Evolutionary conservation across 768 basidiomycete genomes (phyloP).

Genomic region (Daedalea quercina): DNA sequence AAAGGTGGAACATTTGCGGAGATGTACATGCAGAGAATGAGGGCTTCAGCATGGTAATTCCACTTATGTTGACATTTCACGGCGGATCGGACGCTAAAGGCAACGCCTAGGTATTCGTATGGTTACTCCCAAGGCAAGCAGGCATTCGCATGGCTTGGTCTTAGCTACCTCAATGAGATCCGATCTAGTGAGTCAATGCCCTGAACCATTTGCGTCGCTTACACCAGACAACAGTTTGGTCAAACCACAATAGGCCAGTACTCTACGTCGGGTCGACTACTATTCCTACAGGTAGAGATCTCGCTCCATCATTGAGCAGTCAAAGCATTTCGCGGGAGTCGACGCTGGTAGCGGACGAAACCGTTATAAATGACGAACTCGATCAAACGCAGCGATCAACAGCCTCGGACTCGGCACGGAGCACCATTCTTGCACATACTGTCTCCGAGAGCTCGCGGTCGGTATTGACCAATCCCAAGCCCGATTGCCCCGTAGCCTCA

Average conservation of each 20-base stretch:
- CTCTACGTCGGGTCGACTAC: constrained; percentile 8
- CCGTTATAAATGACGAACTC: too few species aligned
- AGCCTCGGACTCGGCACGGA: too few species aligned
- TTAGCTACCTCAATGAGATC: constrained; percentile 14
- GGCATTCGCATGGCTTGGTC: constrained; percentile 14
- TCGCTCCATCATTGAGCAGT: not conserved
- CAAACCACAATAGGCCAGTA: constrained; percentile 8
- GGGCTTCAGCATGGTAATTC: constrained; percentile 14
- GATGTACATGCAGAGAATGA: constrained; percentile 5
- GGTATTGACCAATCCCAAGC: not conserved
- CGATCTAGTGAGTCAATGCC: constrained; percentile 9
- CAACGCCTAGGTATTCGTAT: constrained; percentile 9
- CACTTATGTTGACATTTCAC: not conserved
- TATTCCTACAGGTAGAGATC: not conserved
- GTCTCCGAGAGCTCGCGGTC: not conserved
- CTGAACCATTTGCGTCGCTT: not conserved
- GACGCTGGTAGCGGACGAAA: not conserved
- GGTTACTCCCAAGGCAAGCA: constrained; percentile 8
- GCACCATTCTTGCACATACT: not conserved
- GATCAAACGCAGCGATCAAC: too few species aligned
- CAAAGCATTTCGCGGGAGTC: not conserved
- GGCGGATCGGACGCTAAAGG: not conserved
- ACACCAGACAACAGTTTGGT: not conserved
- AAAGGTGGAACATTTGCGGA: constrained; percentile 1
- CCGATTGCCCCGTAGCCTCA: not conserved